Conservation (phyloP, 2,329 filamentous ascomycete genomes). For the Colletotrichum tropicale region DNA sequence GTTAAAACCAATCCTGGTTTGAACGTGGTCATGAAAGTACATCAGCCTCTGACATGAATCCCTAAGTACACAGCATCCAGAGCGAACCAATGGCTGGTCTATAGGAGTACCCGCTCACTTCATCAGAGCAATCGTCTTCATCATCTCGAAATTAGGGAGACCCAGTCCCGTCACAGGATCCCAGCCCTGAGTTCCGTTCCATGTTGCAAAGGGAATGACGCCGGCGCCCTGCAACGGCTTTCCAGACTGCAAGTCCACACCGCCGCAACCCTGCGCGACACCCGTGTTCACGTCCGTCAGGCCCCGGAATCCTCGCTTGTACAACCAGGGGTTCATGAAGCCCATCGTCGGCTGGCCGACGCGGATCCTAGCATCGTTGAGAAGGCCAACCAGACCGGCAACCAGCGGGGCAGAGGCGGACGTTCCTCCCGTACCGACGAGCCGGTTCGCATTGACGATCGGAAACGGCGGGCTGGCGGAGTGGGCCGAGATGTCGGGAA, state of each 20-base stretch:
- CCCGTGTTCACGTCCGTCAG: conserved; percentile 38
- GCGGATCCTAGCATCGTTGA: conserved; percentile 67
- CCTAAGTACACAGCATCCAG: not conserved
- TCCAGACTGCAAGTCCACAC: conserved; percentile 26
- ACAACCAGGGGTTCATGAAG: conserved; percentile 68
- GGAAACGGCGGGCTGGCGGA: conserved; percentile 27
- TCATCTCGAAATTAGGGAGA: conserved; percentile 45
- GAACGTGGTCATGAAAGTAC: not conserved
- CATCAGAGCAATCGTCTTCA: conserved; percentile 17
- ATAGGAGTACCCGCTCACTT: conserved; percentile 13
- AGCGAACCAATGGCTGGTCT: not conserved
- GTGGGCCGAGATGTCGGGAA: conserved; percentile 68
- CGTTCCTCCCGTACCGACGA: conserved; percentile 29
- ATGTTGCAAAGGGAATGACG: conserved; percentile 28
- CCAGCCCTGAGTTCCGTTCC: conserved; percentile 42
- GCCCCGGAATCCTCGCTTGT: conserved; percentile 35
- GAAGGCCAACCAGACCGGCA: conserved; percentile 64
- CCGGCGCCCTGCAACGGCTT: conserved; percentile 26
- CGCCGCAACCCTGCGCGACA: conserved; percentile 26
- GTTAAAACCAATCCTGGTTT: not conserved
- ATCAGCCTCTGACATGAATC: not conserved
- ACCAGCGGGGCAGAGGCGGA: conserved; percentile 66
- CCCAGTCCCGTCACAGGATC: conserved; percentile 47
- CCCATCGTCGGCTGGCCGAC: conserved; percentile 58
- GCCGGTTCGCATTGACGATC: conserved; percentile 30